Percentiles rank a stretch among this genome's conserved stretches.
phyloP scores from a whole-genome alignment of 2,329 filamentous ascomycete genomes.

The Trichoderma asperellum region DNA sequence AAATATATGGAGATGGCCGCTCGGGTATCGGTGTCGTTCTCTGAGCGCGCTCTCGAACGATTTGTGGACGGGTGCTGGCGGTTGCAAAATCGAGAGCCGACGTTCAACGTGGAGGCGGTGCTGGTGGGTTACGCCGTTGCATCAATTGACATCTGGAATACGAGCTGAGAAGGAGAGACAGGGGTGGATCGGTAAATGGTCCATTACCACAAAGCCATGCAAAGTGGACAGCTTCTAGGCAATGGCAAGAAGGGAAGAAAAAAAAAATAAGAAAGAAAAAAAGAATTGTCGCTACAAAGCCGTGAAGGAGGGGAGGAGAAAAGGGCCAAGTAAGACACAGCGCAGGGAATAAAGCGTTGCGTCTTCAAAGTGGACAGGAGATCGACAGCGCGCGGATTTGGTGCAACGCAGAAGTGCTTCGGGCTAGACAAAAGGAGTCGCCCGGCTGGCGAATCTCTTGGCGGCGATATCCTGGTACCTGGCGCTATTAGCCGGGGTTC shows the following conservation, averaged over 20 bases:
- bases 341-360: not conserved
- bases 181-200: not conserved
- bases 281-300: not conserved
- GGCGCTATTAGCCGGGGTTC: conserved; percentile 19
- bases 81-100: not conserved
- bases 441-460: conserved; percentile 17
- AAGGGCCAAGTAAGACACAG: conserved; percentile 5
- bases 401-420: conserved; percentile 9
- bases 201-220: conserved; percentile 24
- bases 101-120: conserved; percentile 8
- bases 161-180: conserved; percentile 16
- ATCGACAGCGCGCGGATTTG: conserved; percentile 17
- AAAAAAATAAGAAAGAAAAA: not conserved
- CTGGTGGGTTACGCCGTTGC: conserved; percentile 7
- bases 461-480: not conserved
- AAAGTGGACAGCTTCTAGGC: not conserved
- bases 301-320: not conserved
- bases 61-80: not conserved
- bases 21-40: not conserved
- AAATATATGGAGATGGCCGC: not conserved
- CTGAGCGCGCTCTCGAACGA: not conserved
- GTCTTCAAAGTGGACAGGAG: conserved; percentile 6
- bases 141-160: conserved; percentile 20
- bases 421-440: conserved; percentile 18
- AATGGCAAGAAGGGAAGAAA: not conserved